Evolutionary conservation across 768 basidiomycete genomes (phyloP).

Genomic region (Mycena vitilis): DNA sequence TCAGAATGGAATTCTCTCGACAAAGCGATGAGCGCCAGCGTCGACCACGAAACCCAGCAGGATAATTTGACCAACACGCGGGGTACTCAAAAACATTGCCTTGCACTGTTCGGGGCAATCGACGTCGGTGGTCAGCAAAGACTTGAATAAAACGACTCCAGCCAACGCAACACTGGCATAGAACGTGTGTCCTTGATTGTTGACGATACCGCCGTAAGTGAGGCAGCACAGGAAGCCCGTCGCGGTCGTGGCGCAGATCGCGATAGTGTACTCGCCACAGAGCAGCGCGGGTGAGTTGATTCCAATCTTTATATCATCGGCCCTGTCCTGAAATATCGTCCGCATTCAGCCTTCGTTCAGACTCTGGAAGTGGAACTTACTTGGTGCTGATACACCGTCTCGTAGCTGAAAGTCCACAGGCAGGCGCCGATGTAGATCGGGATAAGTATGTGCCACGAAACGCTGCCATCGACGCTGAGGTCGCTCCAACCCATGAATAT

Average conservation of each 20-base stretch:
- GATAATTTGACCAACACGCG: conserved; percentile 42
- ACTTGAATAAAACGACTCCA: conserved; percentile 32
- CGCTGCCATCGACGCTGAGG: conserved; percentile 36
- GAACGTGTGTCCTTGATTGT: conserved; percentile 54
- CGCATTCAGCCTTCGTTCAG: not conserved
- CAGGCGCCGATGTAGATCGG: conserved; percentile 44
- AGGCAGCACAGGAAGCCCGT: conserved; percentile 51
- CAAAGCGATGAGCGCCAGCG: conserved; percentile 35
- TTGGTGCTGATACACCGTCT: conserved; percentile 48
- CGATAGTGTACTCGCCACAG: conserved; percentile 58
- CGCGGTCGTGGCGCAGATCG: conserved; percentile 58
- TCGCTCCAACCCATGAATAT: conserved; percentile 48
- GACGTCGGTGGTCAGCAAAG: conserved; percentile 38
- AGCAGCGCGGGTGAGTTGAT: conserved; percentile 71
- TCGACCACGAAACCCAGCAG: conserved; percentile 40
- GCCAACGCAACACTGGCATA: conserved; percentile 40
- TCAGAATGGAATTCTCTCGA: conserved; percentile 38
- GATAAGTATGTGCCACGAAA: conserved; percentile 41
- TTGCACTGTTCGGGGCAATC: conserved; percentile 41
- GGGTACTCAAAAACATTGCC: conserved; percentile 40
- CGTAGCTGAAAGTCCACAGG: conserved; percentile 46
- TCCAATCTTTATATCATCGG: conserved; percentile 65
- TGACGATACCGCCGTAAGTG: conserved; percentile 55
- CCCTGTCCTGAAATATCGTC: conserved; percentile 13
- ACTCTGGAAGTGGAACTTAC: conserved; percentile 20